Percentiles rank a stretch among this genome's conserved stretches.
Conservation (phyloP, 2,329 filamentous ascomycete species). For the Trichoderma polysporum region DNA sequence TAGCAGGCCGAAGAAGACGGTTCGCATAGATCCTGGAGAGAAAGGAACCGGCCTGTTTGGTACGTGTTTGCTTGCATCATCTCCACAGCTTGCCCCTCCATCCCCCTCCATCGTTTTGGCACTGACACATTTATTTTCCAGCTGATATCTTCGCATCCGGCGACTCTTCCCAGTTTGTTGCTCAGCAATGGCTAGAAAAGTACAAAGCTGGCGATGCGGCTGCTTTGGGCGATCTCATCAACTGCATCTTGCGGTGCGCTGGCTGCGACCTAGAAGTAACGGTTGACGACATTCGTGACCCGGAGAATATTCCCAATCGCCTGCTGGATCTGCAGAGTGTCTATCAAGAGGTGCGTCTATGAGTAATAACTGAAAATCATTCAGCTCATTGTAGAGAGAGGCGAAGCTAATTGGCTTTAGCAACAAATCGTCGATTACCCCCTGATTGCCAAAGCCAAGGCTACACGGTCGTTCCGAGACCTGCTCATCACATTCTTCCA, state of each 20-base stretch:
- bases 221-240: slow-evolving; percentile 63
- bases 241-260: slow-evolving; percentile 67
- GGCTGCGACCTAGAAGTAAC: slow-evolving; percentile 80
- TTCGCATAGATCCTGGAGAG: slow-evolving; percentile 50
- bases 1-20: slow-evolving; percentile 57
- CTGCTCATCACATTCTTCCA: slow-evolving; percentile 77
- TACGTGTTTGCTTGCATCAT: slow-evolving; percentile 34
- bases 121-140: slow-evolving; percentile 32
- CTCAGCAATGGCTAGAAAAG: slow-evolving; percentile 58
- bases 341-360: slow-evolving; percentile 65
- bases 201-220: slow-evolving; percentile 55
- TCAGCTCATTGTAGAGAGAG: background rate
- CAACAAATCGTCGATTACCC: slow-evolving; percentile 88
- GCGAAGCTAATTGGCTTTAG: slow-evolving; percentile 39
- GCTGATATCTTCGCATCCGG: slow-evolving; percentile 64
- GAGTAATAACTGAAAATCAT: background rate
- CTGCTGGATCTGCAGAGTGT: slow-evolving; percentile 84
- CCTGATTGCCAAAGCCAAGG: slow-evolving; percentile 77
- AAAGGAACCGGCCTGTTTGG: slow-evolving; percentile 57
- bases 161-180: slow-evolving; percentile 55
- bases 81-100: slow-evolving; percentile 20
- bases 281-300: slow-evolving; percentile 80
- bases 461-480: slow-evolving; percentile 73
- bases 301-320: slow-evolving; percentile 78
- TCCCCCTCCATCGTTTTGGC: slow-evolving; percentile 22